Evolutionary conservation across 1,284 basidiomycete genomes (phyloP), one percentile per base, ranked within the genome.

Genomic region (Meira nashicola): DNA sequence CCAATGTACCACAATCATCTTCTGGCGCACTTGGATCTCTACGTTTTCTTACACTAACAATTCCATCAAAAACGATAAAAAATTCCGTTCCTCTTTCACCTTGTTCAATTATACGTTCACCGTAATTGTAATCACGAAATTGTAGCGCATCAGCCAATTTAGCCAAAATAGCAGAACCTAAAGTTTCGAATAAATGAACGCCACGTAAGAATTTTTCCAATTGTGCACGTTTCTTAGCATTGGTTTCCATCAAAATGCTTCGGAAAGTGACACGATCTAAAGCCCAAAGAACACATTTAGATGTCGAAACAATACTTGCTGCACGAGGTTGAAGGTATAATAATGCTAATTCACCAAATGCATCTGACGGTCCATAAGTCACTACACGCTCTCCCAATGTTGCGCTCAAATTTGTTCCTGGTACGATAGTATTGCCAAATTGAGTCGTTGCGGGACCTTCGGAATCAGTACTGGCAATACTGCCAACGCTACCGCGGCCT

Each of bases 261-360:
- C 94, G 86, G 87, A 98, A 98, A 0, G 93, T 97, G 71, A 95
- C 91, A 56, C 94, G 88, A 81, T 98, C 94, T 60, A 98, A 83
- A 6, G 90, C 88, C 94, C 94, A 98, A 38, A 97, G 83, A 7
- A 89, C 92, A 54, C 89, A 92, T 7, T 71, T 65, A 57, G 89
- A 86, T 41, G 89, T 86, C 2, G 93, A 87, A 33, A 96, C 81
- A 51, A 98, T 92, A 2, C 92, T 92, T 4, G 95, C 94, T 5
- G 92, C 92, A 51, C 94, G 89, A 37, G 92, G 91, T 71, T 95
- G 92, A 49, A 92, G 92, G 80, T 99, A 95, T 90, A 99, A 94
- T 67, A 99, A 81, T 37, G 95, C 95, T 52, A 99, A 84, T 80
- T 99, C 95, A 54, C 95, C 94, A 71, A 98, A 97, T 52, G 89